A percentile compares a stretch with the other conserved stretches of the same genome.
phyloP scores from a whole-genome alignment of 2,329 filamentous ascomycete genomes.

The Fusarium sp. region DNA sequence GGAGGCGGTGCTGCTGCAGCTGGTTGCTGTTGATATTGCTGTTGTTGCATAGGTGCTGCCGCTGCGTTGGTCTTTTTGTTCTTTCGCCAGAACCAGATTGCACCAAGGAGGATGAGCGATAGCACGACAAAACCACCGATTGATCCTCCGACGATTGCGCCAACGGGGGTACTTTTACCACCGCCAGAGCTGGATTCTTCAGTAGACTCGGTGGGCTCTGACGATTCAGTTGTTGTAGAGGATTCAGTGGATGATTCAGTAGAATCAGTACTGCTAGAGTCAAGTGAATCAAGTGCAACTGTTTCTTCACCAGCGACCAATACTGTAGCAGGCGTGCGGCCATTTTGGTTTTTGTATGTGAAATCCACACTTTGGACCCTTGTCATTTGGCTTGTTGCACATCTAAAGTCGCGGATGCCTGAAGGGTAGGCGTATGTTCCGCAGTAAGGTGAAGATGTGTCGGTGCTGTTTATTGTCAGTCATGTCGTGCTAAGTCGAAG shows the following conservation, averaged over 20 bases:
- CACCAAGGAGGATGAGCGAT: constrained; percentile 11
- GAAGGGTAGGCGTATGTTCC: constrained; percentile 24
- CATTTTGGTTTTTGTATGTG: constrained; percentile 17
- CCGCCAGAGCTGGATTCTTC: not conserved
- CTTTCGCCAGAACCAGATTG: constrained; percentile 17
- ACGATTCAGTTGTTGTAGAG: not conserved
- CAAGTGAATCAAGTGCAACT: no score
- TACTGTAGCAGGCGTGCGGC: constrained; percentile 5
- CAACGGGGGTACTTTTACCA: constrained; percentile 5
- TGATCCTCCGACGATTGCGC: constrained; percentile 28
- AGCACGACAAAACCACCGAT: constrained; percentile 26
- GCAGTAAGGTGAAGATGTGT: constrained; percentile 26
- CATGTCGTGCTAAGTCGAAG: fast-evolving
- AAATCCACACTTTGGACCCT: constrained; percentile 19
- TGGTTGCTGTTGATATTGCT: not conserved
- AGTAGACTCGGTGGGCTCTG: not conserved
- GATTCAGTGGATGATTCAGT: not conserved
- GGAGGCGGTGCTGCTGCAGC: not conserved
- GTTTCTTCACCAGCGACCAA: not conserved
- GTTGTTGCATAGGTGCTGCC: not conserved
- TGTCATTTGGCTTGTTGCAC: constrained; percentile 8
- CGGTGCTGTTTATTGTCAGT: constrained; percentile 11
- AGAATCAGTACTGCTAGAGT: not conserved
- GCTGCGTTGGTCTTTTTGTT: constrained; percentile 4
- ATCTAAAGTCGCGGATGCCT: constrained; percentile 26